A percentile compares a stretch with the other conserved stretches of the same genome.
Conservation (phyloP, 2,329 filamentous ascomycete species). For the Alternaria viburni region DNA sequence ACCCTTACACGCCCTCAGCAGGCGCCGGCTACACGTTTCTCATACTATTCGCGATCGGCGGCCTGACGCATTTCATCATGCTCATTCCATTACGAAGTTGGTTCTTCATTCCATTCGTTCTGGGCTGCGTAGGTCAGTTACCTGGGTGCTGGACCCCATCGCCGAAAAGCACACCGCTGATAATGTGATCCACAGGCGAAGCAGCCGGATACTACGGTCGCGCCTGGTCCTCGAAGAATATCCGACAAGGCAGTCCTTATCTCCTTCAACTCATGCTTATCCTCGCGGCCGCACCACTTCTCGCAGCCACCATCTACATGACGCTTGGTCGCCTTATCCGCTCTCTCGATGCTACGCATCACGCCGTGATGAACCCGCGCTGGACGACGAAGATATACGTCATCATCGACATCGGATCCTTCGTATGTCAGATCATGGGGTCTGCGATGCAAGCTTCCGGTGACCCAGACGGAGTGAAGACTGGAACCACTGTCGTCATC, state of each 20-base stretch:
- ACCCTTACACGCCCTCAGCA: conserved; percentile 22
- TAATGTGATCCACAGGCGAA: conserved; percentile 15
- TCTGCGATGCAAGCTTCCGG: conserved; percentile 24
- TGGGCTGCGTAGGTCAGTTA: conserved; percentile 59
- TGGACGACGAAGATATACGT: conserved; percentile 37
- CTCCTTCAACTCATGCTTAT: conserved; percentile 54
- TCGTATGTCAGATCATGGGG: conserved; percentile 27
- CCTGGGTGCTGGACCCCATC: background rate
- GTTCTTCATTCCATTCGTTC: conserved; percentile 59
- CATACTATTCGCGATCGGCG: conserved; percentile 19
- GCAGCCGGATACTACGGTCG: conserved; percentile 26
- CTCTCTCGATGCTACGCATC: conserved; percentile 45
- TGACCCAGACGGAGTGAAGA: conserved; percentile 6
- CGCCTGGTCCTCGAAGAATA: conserved; percentile 17
- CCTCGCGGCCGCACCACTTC: conserved; percentile 56
- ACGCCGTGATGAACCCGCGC: conserved; percentile 46
- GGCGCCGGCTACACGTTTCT: conserved; percentile 19
- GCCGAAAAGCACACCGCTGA: background rate
- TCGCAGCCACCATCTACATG: conserved; percentile 60
- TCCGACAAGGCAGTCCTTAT: conserved; percentile 36
- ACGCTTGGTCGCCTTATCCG: conserved; percentile 53
- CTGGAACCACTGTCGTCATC: conserved; percentile 17
- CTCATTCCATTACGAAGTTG: conserved; percentile 37
- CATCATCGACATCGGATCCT: conserved; percentile 27
- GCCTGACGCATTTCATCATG: conserved; percentile 10